A percentile compares a stretch with the other conserved stretches of the same genome.
Evolutionary conservation across 2,329 filamentous ascomycete species (phyloP).

Genomic region (Zopfia rhizophila): DNA sequence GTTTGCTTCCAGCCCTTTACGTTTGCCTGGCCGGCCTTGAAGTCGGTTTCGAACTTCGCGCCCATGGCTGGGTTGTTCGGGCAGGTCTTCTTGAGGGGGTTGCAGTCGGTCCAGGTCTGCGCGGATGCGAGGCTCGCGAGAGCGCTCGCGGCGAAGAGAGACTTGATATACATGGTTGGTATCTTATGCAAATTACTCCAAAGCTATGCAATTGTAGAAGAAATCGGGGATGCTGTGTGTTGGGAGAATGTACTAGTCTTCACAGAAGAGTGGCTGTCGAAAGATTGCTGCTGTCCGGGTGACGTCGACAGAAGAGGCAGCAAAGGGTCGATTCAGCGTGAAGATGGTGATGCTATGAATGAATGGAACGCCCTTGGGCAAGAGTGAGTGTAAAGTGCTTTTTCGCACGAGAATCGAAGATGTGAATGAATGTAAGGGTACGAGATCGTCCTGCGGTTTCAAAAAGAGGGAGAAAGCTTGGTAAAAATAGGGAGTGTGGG

Average conservation of each 20-base stretch:
- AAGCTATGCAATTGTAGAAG: not conserved
- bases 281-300: slow-evolving; percentile 11
- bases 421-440: slow-evolving; percentile 34
- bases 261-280: slow-evolving; percentile 37
- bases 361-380: slow-evolving; percentile 40
- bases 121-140: slow-evolving; percentile 48
- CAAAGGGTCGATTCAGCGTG: slow-evolving; percentile 26
- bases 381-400: slow-evolving; percentile 37
- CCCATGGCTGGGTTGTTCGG: slow-evolving; percentile 57
- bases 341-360: slow-evolving; percentile 31
- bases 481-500: slow-evolving; percentile 37
- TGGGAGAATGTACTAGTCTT: slow-evolving; percentile 37
- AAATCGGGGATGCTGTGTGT: not conserved
- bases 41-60: slow-evolving; percentile 54
- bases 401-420: too few species aligned
- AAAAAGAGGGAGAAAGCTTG: too few species aligned
- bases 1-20: slow-evolving; percentile 52
- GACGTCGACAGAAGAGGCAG: slow-evolving; percentile 1
- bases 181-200: slow-evolving; percentile 3
- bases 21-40: slow-evolving; percentile 51
- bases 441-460: slow-evolving; percentile 42
- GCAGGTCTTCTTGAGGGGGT: slow-evolving; percentile 57
- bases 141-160: slow-evolving; percentile 38
- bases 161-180: slow-evolving; percentile 42
- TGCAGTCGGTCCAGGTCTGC: slow-evolving; percentile 59